Evolutionary conservation across 129 eudicot genomes (phyloP), one percentile per base, ranked within the genome.

Genomic region (Artemisia annua): DNA sequence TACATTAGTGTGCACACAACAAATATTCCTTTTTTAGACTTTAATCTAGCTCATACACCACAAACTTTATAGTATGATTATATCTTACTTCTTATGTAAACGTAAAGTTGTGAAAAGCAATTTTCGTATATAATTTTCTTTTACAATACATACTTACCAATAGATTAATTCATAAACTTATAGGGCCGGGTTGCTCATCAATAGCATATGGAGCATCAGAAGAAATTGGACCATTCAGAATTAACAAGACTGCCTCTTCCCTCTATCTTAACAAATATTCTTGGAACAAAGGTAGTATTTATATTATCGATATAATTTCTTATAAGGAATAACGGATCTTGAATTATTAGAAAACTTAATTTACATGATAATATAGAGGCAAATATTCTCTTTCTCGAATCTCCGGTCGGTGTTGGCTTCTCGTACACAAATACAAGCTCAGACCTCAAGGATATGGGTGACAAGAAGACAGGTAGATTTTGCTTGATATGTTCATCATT

Each of bases 381-480:
- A 79, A 91, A 91, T 85, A 74, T 91, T 50, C 86, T 91, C 4
- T 91, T 88, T 69, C 88, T 91, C 18, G 97, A 91, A 75, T 91
- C 97, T 4, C 97, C 97, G 0, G 96, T 88, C 48, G 97, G 97
- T 10, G 97, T 91, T 32, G 97, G 97, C 5, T 91, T 77, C 76
- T 91, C 97, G 5, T 91, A 91, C 79, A 82, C 97, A 7, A 91
- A 91, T 65, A 86, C 84, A 17, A 88, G 91, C 80, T 84, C 87
- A 2, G 78, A 91, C 58, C 85, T 83, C 46, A 65, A 60, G 19
- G 72, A 83, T 63, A 56, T 90, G 18, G 97, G 97, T 11, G 97
- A 91, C 80, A 81, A 88, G 63, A 85, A 85, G 64, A 91, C 97
- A 0, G 97, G 97, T 91, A 77, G 13, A 13, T 63, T 35, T 35